Conservation (phyloP, 129 eudicot species). For the Lactuca sativa region DNA sequence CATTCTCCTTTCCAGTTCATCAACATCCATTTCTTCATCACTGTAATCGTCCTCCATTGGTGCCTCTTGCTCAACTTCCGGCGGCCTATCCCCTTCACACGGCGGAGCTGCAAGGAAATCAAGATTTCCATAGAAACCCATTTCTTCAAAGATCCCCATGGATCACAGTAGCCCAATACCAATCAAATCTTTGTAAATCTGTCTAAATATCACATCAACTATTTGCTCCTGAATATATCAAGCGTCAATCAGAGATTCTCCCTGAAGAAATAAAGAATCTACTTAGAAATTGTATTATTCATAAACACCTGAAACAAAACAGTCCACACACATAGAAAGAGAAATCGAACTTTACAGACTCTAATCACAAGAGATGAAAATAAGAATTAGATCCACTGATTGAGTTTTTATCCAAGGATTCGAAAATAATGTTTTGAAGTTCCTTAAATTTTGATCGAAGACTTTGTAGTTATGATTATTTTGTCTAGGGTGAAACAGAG, state of each 20-base stretch:
- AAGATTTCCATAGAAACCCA: conserved; percentile 64
- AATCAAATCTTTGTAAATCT: neutral
- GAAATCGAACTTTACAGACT: neutral
- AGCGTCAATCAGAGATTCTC: conserved; percentile 18
- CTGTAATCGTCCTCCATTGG: conserved; percentile 63
- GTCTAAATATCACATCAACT: conserved; percentile 18
- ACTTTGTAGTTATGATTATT: neutral
- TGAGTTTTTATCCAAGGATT: neutral
- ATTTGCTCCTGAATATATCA: conserved; percentile 14
- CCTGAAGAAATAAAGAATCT: conserved; percentile 14
- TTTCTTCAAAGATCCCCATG: conserved; percentile 68
- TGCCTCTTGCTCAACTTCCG: conserved; percentile 49
- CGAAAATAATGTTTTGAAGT: neutral
- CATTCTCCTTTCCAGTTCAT: conserved; percentile 81
- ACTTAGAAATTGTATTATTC: conserved; percentile 12
- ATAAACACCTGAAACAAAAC: neutral
- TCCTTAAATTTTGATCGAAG: conserved; percentile 7
- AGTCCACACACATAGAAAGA: neutral
- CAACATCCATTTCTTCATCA: conserved; percentile 83
- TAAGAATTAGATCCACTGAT: conserved; percentile 20
- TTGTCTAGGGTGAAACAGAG: conserved; percentile 10
- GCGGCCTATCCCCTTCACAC: conserved; percentile 43
- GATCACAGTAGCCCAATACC: conserved; percentile 11
- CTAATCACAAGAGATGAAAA: conserved; percentile 1
- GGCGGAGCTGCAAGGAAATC: conserved; percentile 54